Evolutionary conservation across 345 rosid species (phyloP).

Genomic region (Lepidium sativum): DNA sequence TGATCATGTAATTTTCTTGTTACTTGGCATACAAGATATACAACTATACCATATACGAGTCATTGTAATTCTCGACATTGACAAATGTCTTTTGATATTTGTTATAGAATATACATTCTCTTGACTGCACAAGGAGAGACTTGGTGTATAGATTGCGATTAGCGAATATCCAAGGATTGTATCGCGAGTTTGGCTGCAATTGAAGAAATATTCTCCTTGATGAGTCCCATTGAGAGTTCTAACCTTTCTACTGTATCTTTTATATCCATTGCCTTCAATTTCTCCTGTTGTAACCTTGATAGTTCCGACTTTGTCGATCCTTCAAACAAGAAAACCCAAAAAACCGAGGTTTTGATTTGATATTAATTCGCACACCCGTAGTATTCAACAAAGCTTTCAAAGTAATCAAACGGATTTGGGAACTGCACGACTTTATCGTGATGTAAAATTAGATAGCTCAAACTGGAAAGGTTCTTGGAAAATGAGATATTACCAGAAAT

Average conservation of each 20-base stretch:
- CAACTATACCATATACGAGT: too few species aligned
- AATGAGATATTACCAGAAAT: slow-evolving; percentile 39
- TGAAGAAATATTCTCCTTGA: slow-evolving; percentile 49
- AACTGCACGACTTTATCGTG: neutral
- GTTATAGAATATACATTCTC: too few species aligned
- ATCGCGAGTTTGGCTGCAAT: slow-evolving; percentile 83
- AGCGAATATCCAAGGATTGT: slow-evolving; percentile 45
- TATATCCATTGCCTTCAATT: slow-evolving; percentile 55
- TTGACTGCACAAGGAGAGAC: neutral
- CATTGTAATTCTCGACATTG: too few species aligned
- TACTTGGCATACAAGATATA: too few species aligned
- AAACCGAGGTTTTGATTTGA: neutral
- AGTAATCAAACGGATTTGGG: neutral
- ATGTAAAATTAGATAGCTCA: neutral
- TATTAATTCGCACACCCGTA: neutral
- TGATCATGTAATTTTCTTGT: too few species aligned
- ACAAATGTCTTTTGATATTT: too few species aligned
- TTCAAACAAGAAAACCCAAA: slow-evolving; percentile 10
- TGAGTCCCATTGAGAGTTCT: slow-evolving; percentile 38
- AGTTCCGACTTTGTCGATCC: slow-evolving; percentile 56
- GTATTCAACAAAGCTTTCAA: neutral
- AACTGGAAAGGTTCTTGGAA: neutral
- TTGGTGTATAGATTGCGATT: neutral
- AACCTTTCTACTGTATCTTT: slow-evolving; percentile 57
- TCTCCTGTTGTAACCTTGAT: slow-evolving; percentile 50